Evolutionary conservation across 2,329 filamentous ascomycete species (phyloP), one percentile per base, ranked within the genome.

Genomic region (Leptosphaerulina australis): DNA sequence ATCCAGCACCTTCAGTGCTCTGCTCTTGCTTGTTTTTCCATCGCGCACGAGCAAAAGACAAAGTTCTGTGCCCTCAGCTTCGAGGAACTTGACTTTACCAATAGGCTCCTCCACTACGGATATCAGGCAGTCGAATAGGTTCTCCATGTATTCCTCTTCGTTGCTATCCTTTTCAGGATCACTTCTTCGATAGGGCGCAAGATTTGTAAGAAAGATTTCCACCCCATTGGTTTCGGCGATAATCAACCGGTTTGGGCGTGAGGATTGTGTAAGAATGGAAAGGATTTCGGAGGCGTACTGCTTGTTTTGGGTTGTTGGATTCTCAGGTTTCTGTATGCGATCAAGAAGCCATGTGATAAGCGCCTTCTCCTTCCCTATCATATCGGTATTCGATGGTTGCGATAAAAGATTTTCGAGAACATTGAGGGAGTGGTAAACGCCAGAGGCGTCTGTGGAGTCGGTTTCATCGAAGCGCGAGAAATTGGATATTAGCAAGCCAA

Each of bases 131-230:
- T 96, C 92, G 70, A 99, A 99, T 0, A 97, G 69, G 59, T 99
- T 96, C 73, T 96, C 91, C 68, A 95, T 89, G 69, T 90, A 97
- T 75, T 99, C 94, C 68, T 96, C 92, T 71, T 97, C 94, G 40
- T 94, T 87, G 24, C 87, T 86, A 50, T 91, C 90, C 66, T 89
- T 93, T 38, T 86, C 83, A 0, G 94, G 94, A 67, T 99, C 92
- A 38, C 86, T 83, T 75, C 88, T 89, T 48, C 94, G 86, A 74
- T 97, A 99, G 1, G 86, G 78, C 1, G 92, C 90, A 0, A 95
- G 82, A 0, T 96, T 80, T 73, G 95, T 91, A 11, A 99, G 84
- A 60, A 96, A 78, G 3, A 81, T 72, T 63, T 99, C 93, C 6
- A 94, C 80, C 0, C 88, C 88, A 54, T 96, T 86, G 0, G 87